Percentiles rank a stretch among this genome's conserved stretches.
Evolutionary conservation across 176 grass and related monocot species (phyloP).

Genomic region (Canna indica): DNA sequence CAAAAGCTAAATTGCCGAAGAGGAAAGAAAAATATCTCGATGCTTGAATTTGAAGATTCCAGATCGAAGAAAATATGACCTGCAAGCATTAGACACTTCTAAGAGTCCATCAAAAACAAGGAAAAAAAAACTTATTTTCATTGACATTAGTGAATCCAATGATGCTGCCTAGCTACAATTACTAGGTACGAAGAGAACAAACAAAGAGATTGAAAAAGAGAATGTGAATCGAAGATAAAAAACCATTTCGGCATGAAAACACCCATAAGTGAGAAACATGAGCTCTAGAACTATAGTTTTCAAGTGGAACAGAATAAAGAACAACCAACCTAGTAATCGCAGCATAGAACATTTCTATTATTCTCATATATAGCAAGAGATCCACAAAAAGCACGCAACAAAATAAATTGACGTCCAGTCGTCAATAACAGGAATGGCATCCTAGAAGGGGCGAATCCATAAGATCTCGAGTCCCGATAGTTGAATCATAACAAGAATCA

Average conservation of each 20-base stretch:
- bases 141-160: neutral
- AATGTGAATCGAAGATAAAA: too few relatives aligned
- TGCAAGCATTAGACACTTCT: neutral
- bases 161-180: neutral
- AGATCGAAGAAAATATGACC: neutral
- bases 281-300: neutral
- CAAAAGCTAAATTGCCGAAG: neutral
- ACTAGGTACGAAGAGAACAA: too few relatives aligned
- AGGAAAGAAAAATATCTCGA: neutral
- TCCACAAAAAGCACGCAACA: too few relatives aligned
- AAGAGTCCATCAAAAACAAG: neutral
- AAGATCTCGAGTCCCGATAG: neutral
- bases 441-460: neutral
- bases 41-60: neutral
- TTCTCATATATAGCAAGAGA: neutral
- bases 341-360: neutral
- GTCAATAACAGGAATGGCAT: too few relatives aligned
- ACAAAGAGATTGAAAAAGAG: too few relatives aligned
- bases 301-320: neutral
- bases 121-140: neutral
- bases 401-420: too few relatives aligned
- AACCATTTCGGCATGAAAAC: too few relatives aligned
- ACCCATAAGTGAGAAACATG: neutral
- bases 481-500: neutral
- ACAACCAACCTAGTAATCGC: neutral